Conservation (phyloP, 345 rosid genomes). For the Salix koriyanagi region DNA sequence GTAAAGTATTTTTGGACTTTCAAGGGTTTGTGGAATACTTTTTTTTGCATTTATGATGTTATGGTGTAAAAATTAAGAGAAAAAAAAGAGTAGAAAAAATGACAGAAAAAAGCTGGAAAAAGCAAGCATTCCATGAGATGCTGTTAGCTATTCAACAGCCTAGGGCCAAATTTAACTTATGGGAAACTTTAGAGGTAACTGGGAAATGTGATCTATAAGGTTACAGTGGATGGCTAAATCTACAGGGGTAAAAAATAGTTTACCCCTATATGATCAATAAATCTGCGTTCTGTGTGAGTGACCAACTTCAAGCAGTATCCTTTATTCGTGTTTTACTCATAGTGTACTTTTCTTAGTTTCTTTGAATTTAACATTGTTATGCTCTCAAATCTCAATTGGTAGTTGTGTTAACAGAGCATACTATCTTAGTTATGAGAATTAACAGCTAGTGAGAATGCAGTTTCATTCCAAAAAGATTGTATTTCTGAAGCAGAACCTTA, state of each 20-base stretch:
- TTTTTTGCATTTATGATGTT: too few relatives aligned
- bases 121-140: background rate
- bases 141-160: background rate
- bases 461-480: background rate
- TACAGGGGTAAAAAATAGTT: background rate
- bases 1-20: too few relatives aligned
- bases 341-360: background rate
- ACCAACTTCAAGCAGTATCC: background rate
- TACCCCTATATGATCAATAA: background rate
- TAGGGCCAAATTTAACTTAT: background rate
- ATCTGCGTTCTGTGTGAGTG: background rate
- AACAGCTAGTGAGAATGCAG: background rate
- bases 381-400: background rate
- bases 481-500: background rate
- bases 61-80: background rate
- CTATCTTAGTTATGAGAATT: background rate
- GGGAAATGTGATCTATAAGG: background rate
- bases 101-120: background rate
- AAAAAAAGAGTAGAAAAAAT: too few relatives aligned
- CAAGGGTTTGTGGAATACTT: too few relatives aligned
- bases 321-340: background rate
- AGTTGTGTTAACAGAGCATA: background rate
- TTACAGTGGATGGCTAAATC: background rate
- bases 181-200: background rate
- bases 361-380: background rate